Percentiles rank a stretch among this genome's conserved stretches.
These are phyloP conservation scores for Russula sp. DNA, from an alignment of 768 basidiomycete genomes.

Conservation along the genomic window DNA sequence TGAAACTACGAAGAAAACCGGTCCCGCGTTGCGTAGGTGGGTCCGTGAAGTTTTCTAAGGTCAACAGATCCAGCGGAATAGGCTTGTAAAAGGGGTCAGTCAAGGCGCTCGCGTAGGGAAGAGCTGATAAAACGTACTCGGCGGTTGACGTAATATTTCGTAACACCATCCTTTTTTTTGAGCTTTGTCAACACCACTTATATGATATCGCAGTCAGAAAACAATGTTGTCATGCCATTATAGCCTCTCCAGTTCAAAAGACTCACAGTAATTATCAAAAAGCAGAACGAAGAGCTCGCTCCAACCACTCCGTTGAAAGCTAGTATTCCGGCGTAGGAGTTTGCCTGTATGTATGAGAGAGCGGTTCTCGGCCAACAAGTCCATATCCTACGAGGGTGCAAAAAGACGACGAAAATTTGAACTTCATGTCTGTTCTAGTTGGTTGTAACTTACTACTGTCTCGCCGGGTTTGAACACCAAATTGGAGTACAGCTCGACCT, in stretches of 20 bases:
- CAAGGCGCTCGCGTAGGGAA: neutral
- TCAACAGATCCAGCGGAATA: constrained; percentile 87
- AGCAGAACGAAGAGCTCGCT: constrained; percentile 85
- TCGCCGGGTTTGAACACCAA: constrained; percentile 79
- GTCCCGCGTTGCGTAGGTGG: constrained; percentile 70
- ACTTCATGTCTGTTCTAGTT: constrained; percentile 1
- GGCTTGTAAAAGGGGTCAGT: constrained; percentile 50
- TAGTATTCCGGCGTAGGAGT: constrained; percentile 80
- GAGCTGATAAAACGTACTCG: constrained; percentile 49
- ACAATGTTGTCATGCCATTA: too few relatives aligned
- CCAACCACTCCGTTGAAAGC: constrained; percentile 87
- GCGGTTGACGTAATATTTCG: constrained; percentile 76
- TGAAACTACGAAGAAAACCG: constrained; percentile 65
- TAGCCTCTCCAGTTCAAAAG: neutral
- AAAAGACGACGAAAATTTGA: neutral
- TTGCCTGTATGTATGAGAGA: constrained; percentile 82
- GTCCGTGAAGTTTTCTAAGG: constrained; percentile 80
- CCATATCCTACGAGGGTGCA: constrained; percentile 66
- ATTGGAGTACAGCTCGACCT: constrained; percentile 82
- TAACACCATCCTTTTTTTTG: constrained; percentile 71
- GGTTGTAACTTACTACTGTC: constrained; percentile 46
- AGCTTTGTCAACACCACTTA: constrained; percentile 92
- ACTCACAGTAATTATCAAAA: constrained; percentile 92
- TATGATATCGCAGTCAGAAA: neutral
- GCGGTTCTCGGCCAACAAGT: constrained; percentile 77